Evolutionary conservation across 768 basidiomycete species (phyloP).

Genomic region (Cyclocybe aegerita): DNA sequence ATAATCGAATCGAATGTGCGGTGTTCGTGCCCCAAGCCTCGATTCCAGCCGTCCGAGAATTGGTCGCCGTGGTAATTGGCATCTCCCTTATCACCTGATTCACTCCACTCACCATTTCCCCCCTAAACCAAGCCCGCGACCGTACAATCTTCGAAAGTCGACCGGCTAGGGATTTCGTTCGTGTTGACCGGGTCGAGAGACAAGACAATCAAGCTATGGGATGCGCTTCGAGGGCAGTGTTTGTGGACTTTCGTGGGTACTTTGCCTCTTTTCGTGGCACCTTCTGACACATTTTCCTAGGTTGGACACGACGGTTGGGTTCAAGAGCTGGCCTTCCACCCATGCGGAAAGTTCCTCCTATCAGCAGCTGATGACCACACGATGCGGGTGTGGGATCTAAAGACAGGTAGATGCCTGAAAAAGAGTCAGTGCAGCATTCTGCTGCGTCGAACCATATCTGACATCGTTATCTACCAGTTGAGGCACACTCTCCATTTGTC

Average conservation of each 20-base stretch:
- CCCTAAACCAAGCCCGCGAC: constrained; percentile 18
- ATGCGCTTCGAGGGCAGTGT: constrained; percentile 78
- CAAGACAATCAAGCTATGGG: constrained; percentile 92
- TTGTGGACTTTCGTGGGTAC: constrained; percentile 67
- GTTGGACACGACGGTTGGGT: constrained; percentile 91
- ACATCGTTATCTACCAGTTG: constrained; percentile 36
- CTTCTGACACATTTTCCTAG: constrained; percentile 28
- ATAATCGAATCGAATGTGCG: constrained; percentile 81
- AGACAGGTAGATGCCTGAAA: constrained; percentile 82
- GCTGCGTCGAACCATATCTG: background rate
- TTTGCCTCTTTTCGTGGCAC: background rate
- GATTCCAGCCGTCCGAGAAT: constrained; percentile 74
- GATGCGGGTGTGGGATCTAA: constrained; percentile 86
- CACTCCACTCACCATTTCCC: background rate
- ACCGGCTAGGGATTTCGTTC: constrained; percentile 40
- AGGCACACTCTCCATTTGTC: constrained; percentile 86
- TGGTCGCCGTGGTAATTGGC: constrained; percentile 61
- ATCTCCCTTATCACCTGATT: background rate
- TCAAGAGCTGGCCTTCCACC: constrained; percentile 85
- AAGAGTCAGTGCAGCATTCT: constrained; percentile 26
- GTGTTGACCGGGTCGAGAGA: constrained; percentile 86
- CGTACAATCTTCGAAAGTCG: constrained; percentile 25
- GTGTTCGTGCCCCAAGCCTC: constrained; percentile 78
- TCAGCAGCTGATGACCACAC: constrained; percentile 93
- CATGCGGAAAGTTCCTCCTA: constrained; percentile 85